Base-by-base conservation (phyloP, 371 early-diverging fungal species). In the Mortierella sp. region DNA sequence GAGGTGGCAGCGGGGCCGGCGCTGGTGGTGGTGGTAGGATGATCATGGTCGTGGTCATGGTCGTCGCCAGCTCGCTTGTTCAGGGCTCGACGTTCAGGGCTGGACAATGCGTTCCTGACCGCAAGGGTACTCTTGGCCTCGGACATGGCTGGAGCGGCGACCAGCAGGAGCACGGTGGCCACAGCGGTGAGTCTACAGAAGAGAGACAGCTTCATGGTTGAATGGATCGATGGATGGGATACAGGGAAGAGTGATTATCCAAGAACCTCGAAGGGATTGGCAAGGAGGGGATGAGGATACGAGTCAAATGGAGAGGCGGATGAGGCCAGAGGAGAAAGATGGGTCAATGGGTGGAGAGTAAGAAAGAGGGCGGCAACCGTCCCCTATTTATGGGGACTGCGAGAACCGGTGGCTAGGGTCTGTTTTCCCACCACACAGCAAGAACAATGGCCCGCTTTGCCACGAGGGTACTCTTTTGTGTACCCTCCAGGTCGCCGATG, bases 21-120 rank as follows among this genome's bases (percentile, higher is more conserved):
- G 14, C 46, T 9, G 3, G 57, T 21, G 2, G 66, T 31, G 19
- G 72, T 13, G 7, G 65, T 13, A 49, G 71, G 65, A 31, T 56
- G 65, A 27, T 60, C 60, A 31, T 67, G 65, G 37, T 60, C 60
- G 43, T 67, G 68, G 25, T 57, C 72, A 27, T 61, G 72, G 40
- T 57, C 52, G 25, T 45, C 45, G 12, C 41, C 57, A 24, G 48
- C 46, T 31, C 60, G 48, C 55, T 48, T 59, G 40, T 40, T 52
- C 47, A 54, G 27, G 25, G 21, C 6, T 19, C 31, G 31, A 22
- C 13, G 22, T 13, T 19, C 27, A 28, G 46, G 21, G 19, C 37
- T 45, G 1, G 51, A 50, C 22, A 27, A 24, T 41, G 9, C 31
- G 3, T n/a, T 27, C 8, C 21, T 37, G 25, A 25, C 44, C 12